Base-by-base conservation (phyloP, 345 rosid species). In the Salix brachista region DNA sequence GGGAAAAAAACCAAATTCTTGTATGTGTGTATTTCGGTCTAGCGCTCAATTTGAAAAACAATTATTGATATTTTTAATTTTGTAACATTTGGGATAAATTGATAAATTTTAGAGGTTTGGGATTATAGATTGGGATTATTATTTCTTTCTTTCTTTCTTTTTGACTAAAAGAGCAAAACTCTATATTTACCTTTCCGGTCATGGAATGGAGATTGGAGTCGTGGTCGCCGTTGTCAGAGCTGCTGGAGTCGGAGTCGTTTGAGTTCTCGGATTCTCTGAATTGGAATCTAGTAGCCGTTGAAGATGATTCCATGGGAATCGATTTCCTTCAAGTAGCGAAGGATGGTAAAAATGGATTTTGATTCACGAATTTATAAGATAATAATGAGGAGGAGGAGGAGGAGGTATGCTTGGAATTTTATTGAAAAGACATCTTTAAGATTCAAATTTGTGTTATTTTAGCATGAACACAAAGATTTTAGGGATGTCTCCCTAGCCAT, bases 121-220 rank as follows among this genome's bases (percentile, higher is more conserved):
- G 36, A 34, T 34, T 34, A 30, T 30, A 34, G 36, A 34, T 34
- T 34, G 36, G 36, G 36, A 34, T 34, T 34, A 4, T 34, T 34
- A 0, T 34, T 34, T 34, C 32, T 32, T 32, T 32, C 34, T 32
- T 32, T 32, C 3, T 32, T 32, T 32, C 34, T 32, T 32, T 56
- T 50, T 25, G 8, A 66, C 39, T 16, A n/a, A 64, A 68, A 32
- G 28, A 21, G 23, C 37, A 13, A 32, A 32, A 32, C 42, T 39
- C 7, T 39, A 50, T 14, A 37, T 8, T 9, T 78, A 86, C 91
- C 90, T 82, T 86, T 61, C 85, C 89, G 0, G 91, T 80, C 94
- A 88, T 86, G 74, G 90, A 90, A 62, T 79, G 84, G 42, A 90
- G 77, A 73, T 88, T 86, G 11, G 80, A 42, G 58, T 82, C 88